Evolutionary conservation across 805 yeast species (phyloP).

Genomic region (Sugiyamaella qingdaonensis): DNA sequence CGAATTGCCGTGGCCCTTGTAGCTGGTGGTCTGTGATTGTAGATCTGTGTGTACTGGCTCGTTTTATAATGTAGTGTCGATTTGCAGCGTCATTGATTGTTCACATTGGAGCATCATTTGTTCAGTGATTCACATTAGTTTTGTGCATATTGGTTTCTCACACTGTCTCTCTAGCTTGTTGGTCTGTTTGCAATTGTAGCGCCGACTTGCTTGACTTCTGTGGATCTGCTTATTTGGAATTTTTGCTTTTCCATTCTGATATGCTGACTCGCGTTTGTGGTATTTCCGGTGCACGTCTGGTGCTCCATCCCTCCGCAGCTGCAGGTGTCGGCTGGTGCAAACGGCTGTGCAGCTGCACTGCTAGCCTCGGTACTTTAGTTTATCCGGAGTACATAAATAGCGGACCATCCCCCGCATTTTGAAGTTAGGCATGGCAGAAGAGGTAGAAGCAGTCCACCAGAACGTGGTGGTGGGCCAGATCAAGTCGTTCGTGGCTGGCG

Average conservation of each 20-base stretch:
- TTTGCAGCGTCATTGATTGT: too few species aligned
- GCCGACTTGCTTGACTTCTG: neutral
- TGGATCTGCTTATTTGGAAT: neutral
- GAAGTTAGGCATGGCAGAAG: slow-evolving; percentile 25
- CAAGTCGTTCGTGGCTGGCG: slow-evolving; percentile 88
- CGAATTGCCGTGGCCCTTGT: too few species aligned
- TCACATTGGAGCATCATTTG: too few species aligned
- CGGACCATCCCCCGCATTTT: neutral
- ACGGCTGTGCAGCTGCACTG: slow-evolving; percentile 2
- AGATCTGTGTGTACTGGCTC: too few species aligned
- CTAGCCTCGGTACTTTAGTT: neutral
- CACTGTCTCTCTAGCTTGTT: neutral
- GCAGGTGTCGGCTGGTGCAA: neutral
- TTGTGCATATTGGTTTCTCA: too few species aligned
- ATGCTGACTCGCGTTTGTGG: too few species aligned
- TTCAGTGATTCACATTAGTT: too few species aligned
- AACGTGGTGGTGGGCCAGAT: slow-evolving; percentile 59
- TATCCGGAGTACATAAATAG: neutral
- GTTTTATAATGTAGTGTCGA: too few species aligned
- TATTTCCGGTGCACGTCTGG: too few species aligned
- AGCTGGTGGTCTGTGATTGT: too few species aligned
- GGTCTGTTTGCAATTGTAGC: neutral
- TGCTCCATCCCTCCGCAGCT: neutral
- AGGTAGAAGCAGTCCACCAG: slow-evolving; percentile 19
- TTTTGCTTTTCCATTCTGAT: too few species aligned